Percentiles rank a stretch among this genome's conserved stretches.
phyloP scores from a whole-genome alignment of 2,329 filamentous ascomycete genomes.

The Aspergillus pseudotamarii region DNA sequence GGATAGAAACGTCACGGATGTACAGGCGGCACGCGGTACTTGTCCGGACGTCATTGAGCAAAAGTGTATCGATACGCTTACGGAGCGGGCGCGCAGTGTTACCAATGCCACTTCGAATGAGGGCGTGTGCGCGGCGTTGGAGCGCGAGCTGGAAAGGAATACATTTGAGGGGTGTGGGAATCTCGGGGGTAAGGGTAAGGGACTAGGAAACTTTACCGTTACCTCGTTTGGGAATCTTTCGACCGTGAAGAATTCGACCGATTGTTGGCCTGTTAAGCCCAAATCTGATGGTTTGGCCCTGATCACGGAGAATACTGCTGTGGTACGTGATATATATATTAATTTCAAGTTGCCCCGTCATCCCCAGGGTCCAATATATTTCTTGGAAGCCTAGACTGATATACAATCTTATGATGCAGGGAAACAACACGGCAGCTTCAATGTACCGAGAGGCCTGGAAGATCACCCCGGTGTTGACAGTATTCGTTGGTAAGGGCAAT shows the following conservation, averaged over 20 bases:
- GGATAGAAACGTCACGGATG: slow-evolving; percentile 1
- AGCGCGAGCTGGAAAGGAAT: not conserved
- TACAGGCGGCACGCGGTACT: slow-evolving; percentile 9
- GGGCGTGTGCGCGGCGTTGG: slow-evolving; percentile 3
- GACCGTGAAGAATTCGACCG: slow-evolving; percentile 8
- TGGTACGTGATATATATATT: not conserved
- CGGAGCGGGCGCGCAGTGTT: slow-evolving; percentile 6
- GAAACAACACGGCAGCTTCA: slow-evolving; percentile 4
- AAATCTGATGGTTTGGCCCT: slow-evolving; percentile 14
- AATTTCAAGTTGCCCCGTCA: not conserved
- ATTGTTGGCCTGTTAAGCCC: slow-evolving; percentile 18
- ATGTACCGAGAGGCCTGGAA: slow-evolving; percentile 15
- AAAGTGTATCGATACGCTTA: slow-evolving; percentile 18
- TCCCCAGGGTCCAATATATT: not conserved
- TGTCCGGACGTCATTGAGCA: slow-evolving; percentile 19
- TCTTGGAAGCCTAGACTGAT: not conserved
- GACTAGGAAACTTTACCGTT: slow-evolving; percentile 16
- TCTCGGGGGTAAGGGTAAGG: slow-evolving; percentile 1
- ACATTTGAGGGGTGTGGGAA: slow-evolving; percentile 10
- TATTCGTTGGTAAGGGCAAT: slow-evolving; percentile 12
- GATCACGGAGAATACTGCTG: slow-evolving; percentile 1
- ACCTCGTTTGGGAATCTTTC: slow-evolving; percentile 5
- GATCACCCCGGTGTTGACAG: slow-evolving; percentile 19
- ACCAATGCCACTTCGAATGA: not conserved
- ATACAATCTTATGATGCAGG: not conserved